Conservation (phyloP, 2,329 filamentous ascomycete species). For the Penicillium frequentans region DNA sequence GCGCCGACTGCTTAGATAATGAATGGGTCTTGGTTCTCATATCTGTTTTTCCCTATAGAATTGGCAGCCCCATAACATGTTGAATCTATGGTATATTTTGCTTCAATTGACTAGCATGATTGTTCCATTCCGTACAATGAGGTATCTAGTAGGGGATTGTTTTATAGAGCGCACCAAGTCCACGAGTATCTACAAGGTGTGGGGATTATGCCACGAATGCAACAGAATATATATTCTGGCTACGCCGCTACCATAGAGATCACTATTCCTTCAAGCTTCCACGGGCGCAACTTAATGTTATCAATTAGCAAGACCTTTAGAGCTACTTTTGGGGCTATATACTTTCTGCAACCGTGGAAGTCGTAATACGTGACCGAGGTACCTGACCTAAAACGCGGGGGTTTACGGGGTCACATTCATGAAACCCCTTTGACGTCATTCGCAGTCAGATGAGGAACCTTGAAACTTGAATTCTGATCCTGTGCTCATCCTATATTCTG, state of each 20-base stretch:
- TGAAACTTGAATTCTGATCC: neutral
- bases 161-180: too few relatives aligned
- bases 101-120: neutral
- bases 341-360: neutral
- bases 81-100: neutral
- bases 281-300: neutral
- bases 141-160: too few relatives aligned
- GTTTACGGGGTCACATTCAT: constrained; percentile 9
- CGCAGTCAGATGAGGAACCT: neutral
- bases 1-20: neutral
- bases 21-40: neutral
- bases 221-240: too few relatives aligned
- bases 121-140: neutral
- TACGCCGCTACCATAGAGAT: too few relatives aligned
- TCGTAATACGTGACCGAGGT: neutral
- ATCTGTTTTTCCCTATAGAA: neutral
- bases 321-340: neutral
- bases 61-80: neutral
- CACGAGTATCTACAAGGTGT: too few relatives aligned
- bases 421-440: constrained; percentile 16
- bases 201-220: too few relatives aligned
- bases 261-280: too few relatives aligned
- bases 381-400: constrained; percentile 10
- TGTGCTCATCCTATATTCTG: neutral
- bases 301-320: neutral